phyloP scores from a whole-genome alignment of 2,329 filamentous ascomycete genomes.

The Stagonosporopsis tanaceti region DNA sequence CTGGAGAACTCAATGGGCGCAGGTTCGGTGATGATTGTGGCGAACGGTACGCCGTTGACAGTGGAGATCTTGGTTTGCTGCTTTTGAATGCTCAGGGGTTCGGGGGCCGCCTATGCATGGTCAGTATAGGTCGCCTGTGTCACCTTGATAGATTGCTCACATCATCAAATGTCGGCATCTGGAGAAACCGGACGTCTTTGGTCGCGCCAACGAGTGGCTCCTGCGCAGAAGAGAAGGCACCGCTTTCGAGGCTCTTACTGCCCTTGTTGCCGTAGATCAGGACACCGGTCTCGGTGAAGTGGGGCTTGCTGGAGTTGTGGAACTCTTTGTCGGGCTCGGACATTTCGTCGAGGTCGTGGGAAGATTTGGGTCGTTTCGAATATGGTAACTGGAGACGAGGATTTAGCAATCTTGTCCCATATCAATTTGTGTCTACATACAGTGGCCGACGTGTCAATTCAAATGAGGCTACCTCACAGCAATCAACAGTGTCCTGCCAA shows the following conservation, averaged over 20 bases:
- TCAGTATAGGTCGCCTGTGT: constrained; percentile 27
- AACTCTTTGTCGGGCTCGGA: constrained; percentile 70
- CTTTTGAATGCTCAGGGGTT: constrained; percentile 64
- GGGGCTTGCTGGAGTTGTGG: constrained; percentile 77
- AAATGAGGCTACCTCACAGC: constrained; percentile 41
- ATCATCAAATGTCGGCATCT: constrained; percentile 61
- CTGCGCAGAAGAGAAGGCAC: constrained; percentile 63
- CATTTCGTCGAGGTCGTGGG: constrained; percentile 70
- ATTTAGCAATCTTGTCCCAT: constrained; percentile 49
- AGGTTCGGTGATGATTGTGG: constrained; percentile 57
- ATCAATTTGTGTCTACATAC: constrained; percentile 57
- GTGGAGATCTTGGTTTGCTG: constrained; percentile 56
- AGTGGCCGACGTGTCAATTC: constrained; percentile 46
- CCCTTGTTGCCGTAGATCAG: constrained; percentile 69
- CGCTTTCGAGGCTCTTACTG: constrained; percentile 53
- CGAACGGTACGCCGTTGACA: constrained; percentile 66
- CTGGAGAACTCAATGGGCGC: constrained; percentile 61
- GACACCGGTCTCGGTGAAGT: constrained; percentile 78
- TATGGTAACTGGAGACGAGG: constrained; percentile 78
- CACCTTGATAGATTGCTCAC: constrained; percentile 37
- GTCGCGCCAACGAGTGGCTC: constrained; percentile 68
- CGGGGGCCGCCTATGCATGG: constrained; percentile 60
- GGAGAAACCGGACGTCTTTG: constrained; percentile 71
- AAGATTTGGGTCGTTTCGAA: constrained; percentile 76
- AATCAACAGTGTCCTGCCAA: constrained; percentile 51